Evolutionary conservation across 177 flowering plant species (phyloP).

Genomic region (Tripterygium wilfordii): DNA sequence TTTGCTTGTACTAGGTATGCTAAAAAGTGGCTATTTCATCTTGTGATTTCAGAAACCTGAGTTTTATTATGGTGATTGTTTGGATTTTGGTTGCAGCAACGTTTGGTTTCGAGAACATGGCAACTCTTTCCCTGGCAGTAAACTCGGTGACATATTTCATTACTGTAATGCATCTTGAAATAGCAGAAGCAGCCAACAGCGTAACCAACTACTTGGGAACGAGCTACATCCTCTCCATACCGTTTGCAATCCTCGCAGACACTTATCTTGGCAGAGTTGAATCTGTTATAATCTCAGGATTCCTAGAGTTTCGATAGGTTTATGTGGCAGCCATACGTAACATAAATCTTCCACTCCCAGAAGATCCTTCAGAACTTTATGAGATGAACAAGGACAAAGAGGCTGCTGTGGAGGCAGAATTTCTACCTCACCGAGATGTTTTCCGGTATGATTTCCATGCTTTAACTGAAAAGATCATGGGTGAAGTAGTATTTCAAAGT

Average conservation of each 20-base stretch:
- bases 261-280: conserved; percentile 45
- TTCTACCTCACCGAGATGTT: conserved; percentile 48
- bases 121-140: conserved; percentile 40
- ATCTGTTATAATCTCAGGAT: conserved; percentile 30
- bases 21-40: background rate
- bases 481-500: too few species aligned
- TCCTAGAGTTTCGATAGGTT: conserved; percentile 46
- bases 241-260: conserved; percentile 48
- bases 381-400: conserved; percentile 47
- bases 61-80: too few species aligned
- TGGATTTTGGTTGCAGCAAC: conserved; percentile 27
- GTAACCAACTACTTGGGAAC: conserved; percentile 54
- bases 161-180: conserved; percentile 44
- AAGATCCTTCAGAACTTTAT: conserved; percentile 40
- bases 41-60: too few species aligned
- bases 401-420: conserved; percentile 33
- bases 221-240: conserved; percentile 29
- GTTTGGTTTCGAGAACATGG: conserved; percentile 48
- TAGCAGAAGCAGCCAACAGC: conserved; percentile 52
- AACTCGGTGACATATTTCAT: conserved; percentile 59
- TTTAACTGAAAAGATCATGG: too few species aligned
- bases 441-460: conserved; percentile 36
- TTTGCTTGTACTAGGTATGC: conserved; percentile 38
- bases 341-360: conserved; percentile 41
- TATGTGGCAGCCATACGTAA: conserved; percentile 58